Evolutionary conservation across 352 stramenopile genomes (phyloP), one percentile per base, ranked within the genome.

Genomic region (Globisporangium paroecandrum): DNA sequence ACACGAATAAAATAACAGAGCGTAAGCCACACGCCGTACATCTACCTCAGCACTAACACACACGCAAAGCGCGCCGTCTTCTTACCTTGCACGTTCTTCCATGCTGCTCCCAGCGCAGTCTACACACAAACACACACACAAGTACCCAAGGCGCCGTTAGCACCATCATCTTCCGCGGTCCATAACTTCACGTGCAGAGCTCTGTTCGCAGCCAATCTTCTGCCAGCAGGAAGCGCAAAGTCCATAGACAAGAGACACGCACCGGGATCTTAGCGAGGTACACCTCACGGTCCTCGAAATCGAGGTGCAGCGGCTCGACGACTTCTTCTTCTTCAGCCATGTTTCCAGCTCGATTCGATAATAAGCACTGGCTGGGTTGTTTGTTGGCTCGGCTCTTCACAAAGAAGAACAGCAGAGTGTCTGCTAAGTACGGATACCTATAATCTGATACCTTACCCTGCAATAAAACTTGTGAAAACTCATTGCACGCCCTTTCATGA

Each of bases 261-360:
- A 95, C 87, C 72, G 87, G 87, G 46, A 95, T 88, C 74, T 95
- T 95, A 55, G 86, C 87, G 59, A 95, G 78, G 68, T 94, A 95
- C 64, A 95, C 82, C 76, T 95, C 85, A 57, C 87, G 85, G 74
- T 93, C 85, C 77, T 95, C 85, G 34, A 93, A 82, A 68, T 95
- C 87, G 51, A 95, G 75, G 72, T 94, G 87, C 74, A 95, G 73
- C 56, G 87, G 87, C 85, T 97, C 90, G 54, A 97, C 85, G n/a
- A 97, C 79, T 59, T 97, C 81, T 51, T 94, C 86, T 61, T 97
- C 90, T 66, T 98, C 84, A 7, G 79, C 75, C 83, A 93, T 93
- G 24, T 67, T 79, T 22, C 29, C 55, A 47, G n/a, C 18, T 25
- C n/a, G 49, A 0, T 65, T 22, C 1, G 20, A 38, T 7, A 58